phyloP scores from a whole-genome alignment of 106 monocot genomes.

The Phalaenopsis equestris region DNA sequence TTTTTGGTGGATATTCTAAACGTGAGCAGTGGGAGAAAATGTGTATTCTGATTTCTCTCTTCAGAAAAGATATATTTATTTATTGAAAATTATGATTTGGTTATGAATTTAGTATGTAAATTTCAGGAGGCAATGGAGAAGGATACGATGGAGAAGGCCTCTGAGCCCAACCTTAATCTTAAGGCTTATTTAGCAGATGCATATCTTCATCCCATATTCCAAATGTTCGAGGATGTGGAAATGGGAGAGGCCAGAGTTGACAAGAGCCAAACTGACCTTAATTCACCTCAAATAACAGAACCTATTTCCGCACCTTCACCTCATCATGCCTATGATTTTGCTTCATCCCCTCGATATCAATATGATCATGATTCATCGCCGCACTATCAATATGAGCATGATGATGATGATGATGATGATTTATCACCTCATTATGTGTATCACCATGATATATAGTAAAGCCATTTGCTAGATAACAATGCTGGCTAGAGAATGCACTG shows the following conservation, averaged over 20 bases:
- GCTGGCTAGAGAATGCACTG: not conserved
- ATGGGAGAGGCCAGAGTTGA: conserved; percentile 20
- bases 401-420: not conserved
- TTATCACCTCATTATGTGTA: not conserved
- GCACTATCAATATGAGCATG: not conserved
- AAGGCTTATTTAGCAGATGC: conserved; percentile 50
- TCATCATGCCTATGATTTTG: conserved; percentile 28
- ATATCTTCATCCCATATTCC: conserved; percentile 59
- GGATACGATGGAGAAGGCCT: conserved; percentile 33
- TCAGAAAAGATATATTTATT: not conserved
- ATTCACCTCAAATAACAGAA: conserved; percentile 13
- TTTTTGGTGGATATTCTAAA: not conserved
- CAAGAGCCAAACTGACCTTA: conserved; percentile 13
- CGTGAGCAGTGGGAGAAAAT: not conserved
- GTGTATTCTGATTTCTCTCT: not conserved
- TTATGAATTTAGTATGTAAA: not conserved
- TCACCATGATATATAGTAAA: not conserved
- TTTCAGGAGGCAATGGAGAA: conserved; percentile 59
- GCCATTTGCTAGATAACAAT: not conserved
- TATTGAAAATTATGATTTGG: not conserved
- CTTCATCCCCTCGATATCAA: not conserved
- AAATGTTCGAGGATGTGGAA: conserved; percentile 30
- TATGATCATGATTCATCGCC: too few species aligned
- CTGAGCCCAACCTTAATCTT: conserved; percentile 44
- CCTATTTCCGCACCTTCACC: conserved; percentile 26